Base-by-base conservation (phyloP, 257 asterid species). In the Mentha longifolia region DNA sequence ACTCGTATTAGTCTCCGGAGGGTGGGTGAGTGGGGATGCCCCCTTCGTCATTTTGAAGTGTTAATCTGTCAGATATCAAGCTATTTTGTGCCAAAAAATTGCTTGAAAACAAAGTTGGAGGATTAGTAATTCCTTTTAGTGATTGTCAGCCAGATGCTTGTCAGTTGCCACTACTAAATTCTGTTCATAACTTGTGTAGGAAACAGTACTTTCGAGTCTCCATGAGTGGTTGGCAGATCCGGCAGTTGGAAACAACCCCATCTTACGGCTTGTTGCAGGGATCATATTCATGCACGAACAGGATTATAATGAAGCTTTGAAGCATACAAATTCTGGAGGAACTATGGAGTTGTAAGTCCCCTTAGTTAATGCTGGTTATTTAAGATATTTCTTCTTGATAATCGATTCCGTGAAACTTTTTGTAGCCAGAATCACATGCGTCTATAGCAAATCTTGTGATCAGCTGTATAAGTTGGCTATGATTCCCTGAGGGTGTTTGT, bases 331-430 rank as follows among this genome's bases (percentile, higher is more conserved):
- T 85, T 80, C 90, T 70, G 99, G 97, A 63, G 98, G 97, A 69
- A 89, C 96, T 22, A 86, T 94, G 97, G 99, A 94, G 72, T 65
- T 94, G 99, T 94, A 82, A 88, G 99, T 84, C 73, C 61, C 66
- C 68, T 65, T 61, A 35, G 4, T 65, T 61, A 50, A 20, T 41
- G 35, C 37, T 65, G 41, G 70, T 10, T 54, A 22, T 52, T 58
- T 39, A 52, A 65, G 22, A 11, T 59, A 33, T 46, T 15, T 70
- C 37, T 3, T 59, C 39, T 74, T 64, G 39, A 51, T 43, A 55
- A 12, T 46, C n/a, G 20, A 25, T 54, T 73, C 28, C 0, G 31
- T 46, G 43, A 61, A 63, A 62, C 46, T 4, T 17, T 55, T 68
- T 37, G 42, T 68, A 25, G n/a, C 33, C 17, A 4, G 50, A 61